Evolutionary conservation across 805 yeast genomes (phyloP), one percentile per base, ranked within the genome.

Genomic region (Lipomyces sp.): DNA sequence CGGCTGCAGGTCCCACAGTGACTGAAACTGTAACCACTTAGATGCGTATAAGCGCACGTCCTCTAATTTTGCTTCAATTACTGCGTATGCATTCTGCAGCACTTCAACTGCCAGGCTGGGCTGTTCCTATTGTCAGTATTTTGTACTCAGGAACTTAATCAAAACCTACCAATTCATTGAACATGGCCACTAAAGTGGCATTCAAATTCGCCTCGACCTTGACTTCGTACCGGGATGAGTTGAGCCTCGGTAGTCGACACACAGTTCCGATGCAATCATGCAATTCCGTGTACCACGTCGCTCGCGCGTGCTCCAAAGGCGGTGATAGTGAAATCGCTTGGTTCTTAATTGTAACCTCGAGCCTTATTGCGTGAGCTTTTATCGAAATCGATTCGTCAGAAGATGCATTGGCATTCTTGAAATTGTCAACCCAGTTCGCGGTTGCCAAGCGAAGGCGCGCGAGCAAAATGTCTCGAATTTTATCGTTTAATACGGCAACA

Each of bases 21-120:
- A 75, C 72, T 87, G 89, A 34, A 88, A 79, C 29, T 76, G 77
- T 1, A 73, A 71, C 96, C 96, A 90, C 18, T 79, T 77, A 0
- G 72, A 62, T 18, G 83, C 75, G 70, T 86, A 87, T 0, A 18
- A 60, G 0, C 71, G 56, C 0, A 84, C 82, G 2, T 73, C 64
- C 0, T 57, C 50, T 24, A 79, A 73, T 3, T 77, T 64, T 0
- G 29, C 30, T n/a, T 83, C 84, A 4, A 86, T 73, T 3, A 69
- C 64, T 1, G 59, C 60, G 15, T 79, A 62, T 8, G 65, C 69
- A 13, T n/a, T 18, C 4, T 33, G 55, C 2, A 69, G 37, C 15
- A 60, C 68, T 13, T 32, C 53, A 2, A 60, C 32, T 4, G 64
- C 66, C 11, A 54, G 5, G 24, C 60, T 50, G 5, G 65, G 53